A percentile compares a stretch with the other conserved stretches of the same genome.
phyloP scores from a whole-genome alignment of 371 early-diverging fungal genomes.

The Mortierella sp. region DNA sequence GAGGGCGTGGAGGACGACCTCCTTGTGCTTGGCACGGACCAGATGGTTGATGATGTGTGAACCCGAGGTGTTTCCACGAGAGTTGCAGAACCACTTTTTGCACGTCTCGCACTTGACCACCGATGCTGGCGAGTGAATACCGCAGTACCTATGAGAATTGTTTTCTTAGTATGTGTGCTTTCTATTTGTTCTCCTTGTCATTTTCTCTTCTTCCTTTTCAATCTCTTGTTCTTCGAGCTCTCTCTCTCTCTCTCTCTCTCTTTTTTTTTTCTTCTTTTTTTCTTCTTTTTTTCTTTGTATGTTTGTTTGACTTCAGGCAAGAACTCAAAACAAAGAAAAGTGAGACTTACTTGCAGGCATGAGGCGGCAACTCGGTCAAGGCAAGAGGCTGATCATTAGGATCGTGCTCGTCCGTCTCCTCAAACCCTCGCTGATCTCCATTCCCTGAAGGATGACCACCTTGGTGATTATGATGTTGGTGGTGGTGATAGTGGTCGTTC shows the following conservation, averaged over 20 bases:
- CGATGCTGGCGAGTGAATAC: constrained; percentile 89
- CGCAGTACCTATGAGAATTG: constrained; percentile 79
- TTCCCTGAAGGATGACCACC: constrained; percentile 5
- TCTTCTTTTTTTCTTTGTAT: too few relatives aligned
- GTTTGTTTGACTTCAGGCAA: neutral
- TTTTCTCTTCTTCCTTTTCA: too few relatives aligned
- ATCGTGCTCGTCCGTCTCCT: constrained; percentile 59
- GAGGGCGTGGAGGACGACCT: constrained; percentile 92
- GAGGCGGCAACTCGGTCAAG: constrained; percentile 80
- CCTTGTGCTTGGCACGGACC: constrained; percentile 95
- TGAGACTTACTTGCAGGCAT: constrained; percentile 85
- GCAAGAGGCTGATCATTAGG: constrained; percentile 61
- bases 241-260: too few relatives aligned
- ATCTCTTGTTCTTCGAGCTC: too few relatives aligned
- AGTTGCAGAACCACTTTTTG: constrained; percentile 98
- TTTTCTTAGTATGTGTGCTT: neutral
- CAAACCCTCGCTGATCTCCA: constrained; percentile 34
- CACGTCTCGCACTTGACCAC: constrained; percentile 97
- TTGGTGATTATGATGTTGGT: constrained; percentile 11
- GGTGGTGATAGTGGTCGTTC: constrained; percentile 18
- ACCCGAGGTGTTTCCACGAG: constrained; percentile 91
- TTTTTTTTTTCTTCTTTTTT: too few relatives aligned
- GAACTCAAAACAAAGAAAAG: neutral
- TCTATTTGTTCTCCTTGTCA: too few relatives aligned
- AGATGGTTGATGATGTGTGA: constrained; percentile 98